Base-by-base conservation (phyloP, 208 protist species). In the Leishmania amazonensis region DNA sequence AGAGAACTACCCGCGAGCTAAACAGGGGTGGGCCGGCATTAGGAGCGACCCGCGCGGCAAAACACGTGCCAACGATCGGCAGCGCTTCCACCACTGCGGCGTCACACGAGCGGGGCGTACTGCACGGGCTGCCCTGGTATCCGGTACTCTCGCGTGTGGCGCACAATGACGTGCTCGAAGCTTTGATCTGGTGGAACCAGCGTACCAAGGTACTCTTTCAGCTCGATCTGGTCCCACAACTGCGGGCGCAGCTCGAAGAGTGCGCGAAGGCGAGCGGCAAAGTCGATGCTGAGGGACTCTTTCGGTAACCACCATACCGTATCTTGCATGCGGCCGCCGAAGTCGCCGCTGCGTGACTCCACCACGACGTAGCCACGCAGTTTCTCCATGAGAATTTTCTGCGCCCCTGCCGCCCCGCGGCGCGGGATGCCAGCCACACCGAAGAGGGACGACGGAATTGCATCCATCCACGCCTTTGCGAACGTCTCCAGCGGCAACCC, bases 71-170 rank as follows among this genome's bases (percentile, higher is more conserved):
- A n/a, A 42, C 0, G 2, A 42, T 19, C 31, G 49, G 38, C 35
- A 11, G 17, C 40, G 45, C 72, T n/a, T 42, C 15, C n/a, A 60
- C 15, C 8, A 40, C 19, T 60, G n/a, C 13, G 21, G 0, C 49
- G 28, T 76, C 72, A 88, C 7, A 64, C 73, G 24, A 96, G 89
- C 45, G 75, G 83, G 0, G 88, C 81, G 75, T 95, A 97, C 72
- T 76, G 88, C 28, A 93, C 80, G 0, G 90, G 87, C 67, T 93
- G 74, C 11, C 91, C 89, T 45, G 94, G 94, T 54, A 89, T 80
- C 8, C 91, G 84, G 75, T 91, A 94, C 80, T 95, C 94, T 7
- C 88, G 87, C 4, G 87, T 88, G 75, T 91, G 85, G 15, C 92
- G 89, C 31, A 84, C 42, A 31, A 95, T 88, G 71, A 90, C 78